Conservation (phyloP, 306 rosid species). For the Casuarina glauca region DNA sequence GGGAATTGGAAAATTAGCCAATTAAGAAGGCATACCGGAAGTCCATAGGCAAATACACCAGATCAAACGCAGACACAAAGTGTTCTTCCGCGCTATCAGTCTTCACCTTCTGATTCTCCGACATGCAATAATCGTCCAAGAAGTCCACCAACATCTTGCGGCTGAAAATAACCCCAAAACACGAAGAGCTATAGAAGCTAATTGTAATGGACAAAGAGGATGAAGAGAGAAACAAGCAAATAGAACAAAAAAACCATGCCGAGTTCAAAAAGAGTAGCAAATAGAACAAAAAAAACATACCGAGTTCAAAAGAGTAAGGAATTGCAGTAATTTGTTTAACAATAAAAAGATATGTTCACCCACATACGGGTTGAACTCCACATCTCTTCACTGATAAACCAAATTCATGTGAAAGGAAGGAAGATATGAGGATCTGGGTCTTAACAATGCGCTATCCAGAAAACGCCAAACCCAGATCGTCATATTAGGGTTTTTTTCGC, state of each 20-base stretch:
- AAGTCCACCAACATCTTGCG: constrained; percentile 40
- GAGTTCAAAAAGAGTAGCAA: background rate
- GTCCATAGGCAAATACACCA: constrained; percentile 64
- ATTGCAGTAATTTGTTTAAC: background rate
- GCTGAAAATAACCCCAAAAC: constrained; percentile 11
- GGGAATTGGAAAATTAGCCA: background rate
- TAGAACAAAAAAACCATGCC: no score
- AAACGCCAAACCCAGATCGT: background rate
- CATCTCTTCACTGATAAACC: background rate
- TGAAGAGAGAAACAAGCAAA: background rate
- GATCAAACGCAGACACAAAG: constrained; percentile 39
- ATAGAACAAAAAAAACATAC: background rate
- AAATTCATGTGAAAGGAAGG: background rate
- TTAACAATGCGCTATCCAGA: background rate
- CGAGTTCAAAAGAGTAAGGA: background rate
- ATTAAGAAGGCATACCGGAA: constrained; percentile 35
- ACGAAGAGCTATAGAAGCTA: background rate
- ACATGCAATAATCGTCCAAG: constrained; percentile 44
- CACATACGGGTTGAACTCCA: background rate
- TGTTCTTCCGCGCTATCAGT: background rate
- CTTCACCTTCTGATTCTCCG: constrained; percentile 16
- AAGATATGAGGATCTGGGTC: background rate
- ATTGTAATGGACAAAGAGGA: background rate
- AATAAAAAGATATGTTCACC: background rate
- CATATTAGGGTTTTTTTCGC: background rate